Evolutionary conservation across 2,329 filamentous ascomycete genomes (phyloP), one percentile per base, ranked within the genome.

Genomic region (Lachnellula cervina): DNA sequence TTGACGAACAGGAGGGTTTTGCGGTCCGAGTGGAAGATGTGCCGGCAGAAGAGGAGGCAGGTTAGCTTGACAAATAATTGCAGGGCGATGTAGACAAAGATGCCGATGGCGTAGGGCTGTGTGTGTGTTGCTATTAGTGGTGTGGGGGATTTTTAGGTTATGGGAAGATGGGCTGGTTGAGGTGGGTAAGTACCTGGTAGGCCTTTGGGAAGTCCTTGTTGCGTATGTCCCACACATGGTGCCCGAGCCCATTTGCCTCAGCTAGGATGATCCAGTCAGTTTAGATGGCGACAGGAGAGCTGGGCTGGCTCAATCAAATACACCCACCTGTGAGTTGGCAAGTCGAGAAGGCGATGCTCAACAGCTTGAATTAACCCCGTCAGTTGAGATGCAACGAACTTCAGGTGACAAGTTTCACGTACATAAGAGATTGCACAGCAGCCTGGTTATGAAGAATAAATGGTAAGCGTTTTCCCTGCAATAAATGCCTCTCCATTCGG

Each of bases 31-130:
- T 21, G 19, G 45, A 54, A 54, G 14, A 54, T 44, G 16, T 32
- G 38, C 23, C 52, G 34, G 37, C 49, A 54, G 44, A 54, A 54
- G 9, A 54, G 34, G 14, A 54, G 46, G 28, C 52, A 54, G 4
- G 52, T 25, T 19, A 54, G 52, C 23, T 54, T 54, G 21, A 54
- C 42, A 16, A 19, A 17, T 8, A 37, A 25, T 3, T 35, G 44
- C 5, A 49, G 46, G 13, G 21, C 32, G 17, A 32, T 23, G 21
- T 54, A 54, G 16, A 54, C 16, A 11, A 21, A 49, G 4, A 43
- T 28, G 3, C 44, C 52, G 23, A 54, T 42, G 3, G 44, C 5
- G 25, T 44, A 43, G 19, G 52, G 34, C 52, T 54, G 13, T 35
- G 4, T 2, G 21, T 32, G n/a, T n/a, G n/a, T 19, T 17, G 21